phyloP scores from a whole-genome alignment of 805 yeast genomes.

The Wickerhamiella domercqiae region DNA sequence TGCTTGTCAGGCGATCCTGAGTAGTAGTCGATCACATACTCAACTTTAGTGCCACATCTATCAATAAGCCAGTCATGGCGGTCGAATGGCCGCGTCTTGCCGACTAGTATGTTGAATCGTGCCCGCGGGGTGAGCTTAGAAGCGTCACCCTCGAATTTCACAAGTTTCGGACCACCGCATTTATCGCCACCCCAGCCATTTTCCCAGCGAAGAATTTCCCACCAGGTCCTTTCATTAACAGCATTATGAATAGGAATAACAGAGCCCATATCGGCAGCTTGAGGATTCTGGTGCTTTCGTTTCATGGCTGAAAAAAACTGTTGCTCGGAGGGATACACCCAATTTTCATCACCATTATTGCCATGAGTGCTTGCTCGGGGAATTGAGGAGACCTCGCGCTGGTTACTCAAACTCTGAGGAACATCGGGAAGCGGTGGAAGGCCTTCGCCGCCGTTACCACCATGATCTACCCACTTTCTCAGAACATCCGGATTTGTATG shows the following conservation, averaged over 20 bases:
- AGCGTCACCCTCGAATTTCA: constrained; percentile 82
- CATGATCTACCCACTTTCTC: constrained; percentile 17
- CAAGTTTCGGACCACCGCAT: constrained; percentile 77
- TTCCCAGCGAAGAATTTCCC: constrained; percentile 74
- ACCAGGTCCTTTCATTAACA: constrained; percentile 90
- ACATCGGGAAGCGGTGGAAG: constrained; percentile 16
- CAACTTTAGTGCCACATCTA: constrained; percentile 69
- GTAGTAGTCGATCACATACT: constrained; percentile 89
- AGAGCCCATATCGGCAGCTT: constrained; percentile 66
- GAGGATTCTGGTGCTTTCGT: constrained; percentile 77
- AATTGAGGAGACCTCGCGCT: constrained; percentile 63
- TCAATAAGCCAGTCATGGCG: constrained; percentile 90
- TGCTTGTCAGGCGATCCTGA: constrained; percentile 36
- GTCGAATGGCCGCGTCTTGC: constrained; percentile 74
- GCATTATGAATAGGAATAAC: constrained; percentile 90
- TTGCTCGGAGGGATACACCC: constrained; percentile 93
- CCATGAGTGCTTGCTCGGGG: constrained; percentile 54
- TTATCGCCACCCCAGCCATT: constrained; percentile 19
- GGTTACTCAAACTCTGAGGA: constrained; percentile 38
- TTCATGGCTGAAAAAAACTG: constrained; percentile 92
- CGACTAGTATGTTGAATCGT: constrained; percentile 45
- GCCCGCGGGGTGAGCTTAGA: constrained; percentile 81
- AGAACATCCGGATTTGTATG: constrained; percentile 14
- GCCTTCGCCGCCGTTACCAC: constrained; percentile 23
- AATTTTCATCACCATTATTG: constrained; percentile 33